Evolutionary conservation across 2,329 filamentous ascomycete genomes (phyloP), one percentile per base, ranked within the genome.

Genomic region (Fusarium avenaceum): DNA sequence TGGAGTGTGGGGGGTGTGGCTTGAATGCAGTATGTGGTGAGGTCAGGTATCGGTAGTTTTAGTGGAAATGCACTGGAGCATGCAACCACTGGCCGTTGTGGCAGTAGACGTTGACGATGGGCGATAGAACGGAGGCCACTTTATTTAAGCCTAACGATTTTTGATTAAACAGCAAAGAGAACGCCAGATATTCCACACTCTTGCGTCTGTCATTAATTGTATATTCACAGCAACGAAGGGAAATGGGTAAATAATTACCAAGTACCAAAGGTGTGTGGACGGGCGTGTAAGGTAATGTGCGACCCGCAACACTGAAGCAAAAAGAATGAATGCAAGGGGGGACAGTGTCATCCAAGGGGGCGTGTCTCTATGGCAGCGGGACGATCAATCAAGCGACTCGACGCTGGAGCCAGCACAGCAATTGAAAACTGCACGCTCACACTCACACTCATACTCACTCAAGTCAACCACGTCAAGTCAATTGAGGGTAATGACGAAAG

Each of bases 401-500:
- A 68, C 55, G 65, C 61, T 69, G 65, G 65, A 68, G 65, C 65
- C 65, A 68, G 56, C 65, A 54, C 60, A 68, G 65, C 65, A 68
- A 64, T 64, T n/a, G 52, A 40, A 40, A 64, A 58, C 60, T 68
- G 59, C 59, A 68, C 50, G 35, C 57, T 40, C 57, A 51, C 59
- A 68, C 50, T 40, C 57, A 35, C 57, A 51, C 47, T 43, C 62
- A 57, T 52, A 64, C 58, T 67, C 65, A 68, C 65, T 47, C 58
- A 30, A 13, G 11, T 30, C 28, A 30, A 30, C 28, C 28, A 62
- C 58, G 56, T 62, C 58, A 62, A 62, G 65, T 66, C 60, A 32
- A 59, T 30, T 59, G 60, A 66, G 54, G 43, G 65, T 50, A 66
- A 62, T 69, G 61, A 69, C 65, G 60, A 56, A 66, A 61, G 44